Conservation (phyloP, 345 rosid species). For the Trapa bicornis region DNA sequence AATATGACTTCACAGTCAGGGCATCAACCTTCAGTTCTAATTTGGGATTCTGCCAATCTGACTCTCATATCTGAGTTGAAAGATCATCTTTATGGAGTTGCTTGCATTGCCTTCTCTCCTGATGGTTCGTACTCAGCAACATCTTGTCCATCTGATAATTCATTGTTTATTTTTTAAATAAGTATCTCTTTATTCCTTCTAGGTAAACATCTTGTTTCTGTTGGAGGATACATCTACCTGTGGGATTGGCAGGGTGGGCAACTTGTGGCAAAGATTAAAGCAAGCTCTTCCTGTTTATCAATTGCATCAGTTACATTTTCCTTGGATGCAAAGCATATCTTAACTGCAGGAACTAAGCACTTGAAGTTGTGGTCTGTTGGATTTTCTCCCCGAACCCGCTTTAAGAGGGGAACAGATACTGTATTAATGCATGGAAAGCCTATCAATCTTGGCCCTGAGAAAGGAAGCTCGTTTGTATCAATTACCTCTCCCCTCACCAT, state of each 20-base stretch:
- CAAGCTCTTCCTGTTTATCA: constrained; percentile 44
- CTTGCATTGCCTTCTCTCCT: constrained; percentile 70
- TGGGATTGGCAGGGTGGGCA: constrained; percentile 64
- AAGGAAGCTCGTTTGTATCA: constrained; percentile 53
- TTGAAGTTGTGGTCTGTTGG: constrained; percentile 61
- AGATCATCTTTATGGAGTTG: constrained; percentile 64
- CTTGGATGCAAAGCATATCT: constrained; percentile 41
- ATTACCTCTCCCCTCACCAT: constrained; percentile 28
- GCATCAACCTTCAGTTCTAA: constrained; percentile 62
- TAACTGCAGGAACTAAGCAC: constrained; percentile 75
- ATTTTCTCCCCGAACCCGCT: constrained; percentile 39
- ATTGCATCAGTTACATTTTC: constrained; percentile 61
- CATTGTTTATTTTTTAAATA: neutral
- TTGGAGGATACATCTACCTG: constrained; percentile 70
- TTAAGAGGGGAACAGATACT: constrained; percentile 26
- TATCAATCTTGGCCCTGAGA: constrained; percentile 42
- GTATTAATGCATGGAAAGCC: constrained; percentile 42
- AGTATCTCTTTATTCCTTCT: constrained; percentile 1
- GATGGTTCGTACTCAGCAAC: constrained; percentile 37
- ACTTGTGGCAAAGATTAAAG: constrained; percentile 58
- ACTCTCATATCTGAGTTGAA: constrained; percentile 51
- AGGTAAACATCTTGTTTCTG: constrained; percentile 67
- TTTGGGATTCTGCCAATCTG: constrained; percentile 48
- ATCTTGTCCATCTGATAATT: neutral
- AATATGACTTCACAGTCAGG: constrained; percentile 40